These are phyloP conservation scores for Primulina eburnea DNA, from an alignment of 257 asterid genomes.

Conservation along the genomic window DNA sequence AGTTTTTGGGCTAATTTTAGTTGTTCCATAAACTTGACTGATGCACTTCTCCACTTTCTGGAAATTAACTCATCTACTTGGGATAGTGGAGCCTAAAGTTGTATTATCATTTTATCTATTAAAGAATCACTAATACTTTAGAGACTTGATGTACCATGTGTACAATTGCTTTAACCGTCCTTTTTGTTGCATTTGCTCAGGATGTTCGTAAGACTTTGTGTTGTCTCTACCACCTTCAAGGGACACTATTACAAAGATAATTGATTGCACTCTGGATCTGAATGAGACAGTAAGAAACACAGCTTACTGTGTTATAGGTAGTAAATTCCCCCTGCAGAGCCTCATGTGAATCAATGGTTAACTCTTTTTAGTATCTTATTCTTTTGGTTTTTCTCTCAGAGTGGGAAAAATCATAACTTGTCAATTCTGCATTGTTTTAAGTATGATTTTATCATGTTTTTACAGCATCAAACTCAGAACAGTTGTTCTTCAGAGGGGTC, in stretches of 20 bases:
- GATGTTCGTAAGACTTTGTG: slow-evolving; percentile 79
- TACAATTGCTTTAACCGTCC: slow-evolving; percentile 2
- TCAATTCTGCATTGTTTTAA: not conserved
- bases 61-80: slow-evolving; percentile 6
- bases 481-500: slow-evolving; percentile 85
- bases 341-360: slow-evolving; percentile 58
- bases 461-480: slow-evolving; percentile 88
- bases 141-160: not conserved
- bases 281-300: slow-evolving; percentile 84
- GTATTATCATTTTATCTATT: not conserved
- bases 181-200: slow-evolving; percentile 41
- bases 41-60: slow-evolving; percentile 8
- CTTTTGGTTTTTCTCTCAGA: not conserved
- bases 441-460: slow-evolving; percentile 14
- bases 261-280: slow-evolving; percentile 84
- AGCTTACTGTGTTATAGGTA: slow-evolving; percentile 69
- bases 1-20: not conserved
- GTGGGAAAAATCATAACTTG: not conserved
- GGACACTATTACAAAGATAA: slow-evolving; percentile 54
- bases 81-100: not conserved
- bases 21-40: too few species aligned
- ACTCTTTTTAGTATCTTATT: not conserved
- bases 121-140: slow-evolving; percentile 7
- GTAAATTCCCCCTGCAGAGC: slow-evolving; percentile 84
- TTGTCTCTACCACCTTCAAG: slow-evolving; percentile 85